Base-by-base conservation (phyloP, 805 yeast genomes). In the Hanseniaspora clermontiae region DNA sequence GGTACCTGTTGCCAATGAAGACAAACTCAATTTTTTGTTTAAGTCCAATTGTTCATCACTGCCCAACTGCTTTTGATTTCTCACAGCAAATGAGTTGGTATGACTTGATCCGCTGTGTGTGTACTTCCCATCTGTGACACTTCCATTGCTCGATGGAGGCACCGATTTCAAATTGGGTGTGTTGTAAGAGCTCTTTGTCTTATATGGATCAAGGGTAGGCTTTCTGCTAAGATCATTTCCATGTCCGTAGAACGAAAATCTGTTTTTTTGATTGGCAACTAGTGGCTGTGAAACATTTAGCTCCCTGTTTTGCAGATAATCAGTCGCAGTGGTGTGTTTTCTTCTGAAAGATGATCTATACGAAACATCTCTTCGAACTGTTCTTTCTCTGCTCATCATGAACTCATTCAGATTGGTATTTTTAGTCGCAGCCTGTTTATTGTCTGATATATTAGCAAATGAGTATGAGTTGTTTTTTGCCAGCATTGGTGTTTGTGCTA, bases 401-500 rank as follows among this genome's bases (percentile, higher is more conserved):
- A 45, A 55, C 27, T 49, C 46, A 43, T 55, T 43, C 3, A 50
- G 49, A 31, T 55, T 43, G 10, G 34, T 24, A 19, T 43, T 40
- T 1, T 17, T 32, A 9, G 17, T 27, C 5, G 14, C 39, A 19
- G 17, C 32, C 8, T 49, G 68, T 17, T 71, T 69, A 48, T 69
- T 69, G 45, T 69, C 72, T 17, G 72, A 68, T 31, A 69, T 69
- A 46, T 69, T 69, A 11, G 72, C 72, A 61, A 69, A 69, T 2
- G 70, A 68, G 51, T 69, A 69, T 19, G 37, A 17, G 31, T 37
- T 29, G 19, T 51, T 43, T 14, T 45, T 51, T 7, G 49, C 8
- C 9, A 51, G 20, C 24, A 43, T 15, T 1, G 55, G 55, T n/a
- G 55, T 58, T 64, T 48, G 49, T 3, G 36, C 11, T 34, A 55